Conservation (phyloP, 257 asterid species). For the Rhazya stricta region DNA sequence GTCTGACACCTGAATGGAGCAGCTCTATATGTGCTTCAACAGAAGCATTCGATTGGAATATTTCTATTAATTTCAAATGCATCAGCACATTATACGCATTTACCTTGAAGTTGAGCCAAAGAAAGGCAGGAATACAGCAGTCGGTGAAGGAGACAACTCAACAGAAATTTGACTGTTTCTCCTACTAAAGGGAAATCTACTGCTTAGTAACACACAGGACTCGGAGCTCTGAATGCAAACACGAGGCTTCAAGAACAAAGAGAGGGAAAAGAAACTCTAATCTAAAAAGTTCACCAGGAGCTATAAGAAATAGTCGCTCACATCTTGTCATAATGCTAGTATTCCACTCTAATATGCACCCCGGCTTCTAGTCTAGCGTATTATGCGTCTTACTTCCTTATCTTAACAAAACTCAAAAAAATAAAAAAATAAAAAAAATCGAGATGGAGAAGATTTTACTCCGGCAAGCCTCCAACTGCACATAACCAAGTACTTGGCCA, state of each 20-base stretch:
- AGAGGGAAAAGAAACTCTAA: no score
- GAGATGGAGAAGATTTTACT: background rate
- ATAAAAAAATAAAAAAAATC: background rate
- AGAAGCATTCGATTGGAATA: no score
- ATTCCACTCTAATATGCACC: background rate
- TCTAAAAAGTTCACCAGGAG: background rate
- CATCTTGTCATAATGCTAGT: background rate
- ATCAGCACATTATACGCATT: no score
- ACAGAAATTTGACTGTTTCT: background rate
- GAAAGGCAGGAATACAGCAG: no score
- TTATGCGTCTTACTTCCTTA: background rate
- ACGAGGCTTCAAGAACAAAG: background rate
- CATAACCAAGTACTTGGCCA: constrained; percentile 92
- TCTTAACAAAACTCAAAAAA: no score
- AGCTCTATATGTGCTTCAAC: no score
- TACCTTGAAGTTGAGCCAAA: no score
- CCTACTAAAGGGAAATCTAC: background rate
- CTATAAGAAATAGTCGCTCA: background rate
- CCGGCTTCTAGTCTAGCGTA: background rate
- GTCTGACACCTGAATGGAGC: no score
- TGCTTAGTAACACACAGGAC: background rate
- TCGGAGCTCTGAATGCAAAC: background rate
- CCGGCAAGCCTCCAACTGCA: background rate
- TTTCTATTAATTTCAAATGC: no score
- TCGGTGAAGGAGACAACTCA: no score